phyloP scores from a whole-genome alignment of 2,329 filamentous ascomycete species.

The Coleophoma eucalyptorum region DNA sequence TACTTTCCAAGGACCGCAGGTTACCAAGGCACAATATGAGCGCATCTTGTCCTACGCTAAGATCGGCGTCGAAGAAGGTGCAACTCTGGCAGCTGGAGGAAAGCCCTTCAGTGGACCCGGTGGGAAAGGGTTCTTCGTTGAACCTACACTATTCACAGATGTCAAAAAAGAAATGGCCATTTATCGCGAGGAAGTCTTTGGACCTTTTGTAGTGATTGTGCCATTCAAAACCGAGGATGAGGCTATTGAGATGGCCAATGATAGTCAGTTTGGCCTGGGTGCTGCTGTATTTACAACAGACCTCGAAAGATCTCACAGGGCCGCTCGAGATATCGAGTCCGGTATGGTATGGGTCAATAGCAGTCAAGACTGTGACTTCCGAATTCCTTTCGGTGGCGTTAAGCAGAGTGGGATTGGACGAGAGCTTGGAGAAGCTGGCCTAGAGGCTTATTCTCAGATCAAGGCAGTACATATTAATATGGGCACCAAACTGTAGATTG shows the following conservation, averaged over 20 bases:
- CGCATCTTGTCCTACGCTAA: conserved; percentile 59
- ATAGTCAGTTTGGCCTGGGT: conserved; percentile 47
- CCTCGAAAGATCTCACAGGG: conserved; percentile 41
- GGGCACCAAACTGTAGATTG: background rate
- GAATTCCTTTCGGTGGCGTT: conserved; percentile 31
- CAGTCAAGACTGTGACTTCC: conserved; percentile 40
- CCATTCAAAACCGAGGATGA: conserved; percentile 59
- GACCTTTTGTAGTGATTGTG: conserved; percentile 60
- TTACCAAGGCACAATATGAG: conserved; percentile 65
- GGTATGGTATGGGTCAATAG: conserved; percentile 60
- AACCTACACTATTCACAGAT: conserved; percentile 45
- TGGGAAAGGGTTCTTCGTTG: conserved; percentile 59
- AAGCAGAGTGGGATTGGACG: conserved; percentile 30
- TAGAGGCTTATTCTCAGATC: conserved; percentile 18
- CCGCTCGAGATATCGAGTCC: conserved; percentile 50
- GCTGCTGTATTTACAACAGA: conserved; percentile 56
- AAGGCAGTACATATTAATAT: conserved; percentile 1
- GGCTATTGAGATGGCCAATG: conserved; percentile 52
- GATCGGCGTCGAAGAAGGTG: conserved; percentile 61
- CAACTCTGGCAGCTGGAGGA: conserved; percentile 56
- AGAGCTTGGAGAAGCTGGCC: conserved; percentile 25
- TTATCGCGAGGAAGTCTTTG: conserved; percentile 64
- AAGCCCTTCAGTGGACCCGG: conserved; percentile 38
- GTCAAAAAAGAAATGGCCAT: conserved; percentile 39
- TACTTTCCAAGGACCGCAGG: conserved; percentile 69